Evolutionary conservation across 371 early-diverging fungal species (phyloP).

Genomic region (Batkoa obscura): DNA sequence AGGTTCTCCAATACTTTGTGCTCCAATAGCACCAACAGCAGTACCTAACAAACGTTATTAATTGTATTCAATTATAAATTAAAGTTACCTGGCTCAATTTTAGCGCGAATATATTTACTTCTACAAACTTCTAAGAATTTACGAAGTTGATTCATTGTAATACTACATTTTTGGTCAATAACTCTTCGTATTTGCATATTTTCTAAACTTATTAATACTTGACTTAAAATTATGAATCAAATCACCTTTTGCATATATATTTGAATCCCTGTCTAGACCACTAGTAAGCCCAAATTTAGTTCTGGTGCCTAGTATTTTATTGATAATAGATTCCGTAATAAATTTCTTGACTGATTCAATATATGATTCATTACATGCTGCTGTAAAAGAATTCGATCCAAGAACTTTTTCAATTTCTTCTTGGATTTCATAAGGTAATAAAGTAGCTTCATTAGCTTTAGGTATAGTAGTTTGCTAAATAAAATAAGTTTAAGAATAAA

Average conservation of each 20-base stretch:
- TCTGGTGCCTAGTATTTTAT: slow-evolving; percentile 23
- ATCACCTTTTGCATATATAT: slow-evolving; percentile 1
- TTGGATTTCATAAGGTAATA: slow-evolving; percentile 55
- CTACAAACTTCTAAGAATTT: slow-evolving; percentile 58
- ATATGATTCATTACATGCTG: slow-evolving; percentile 4
- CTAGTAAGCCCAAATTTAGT: slow-evolving; percentile 15
- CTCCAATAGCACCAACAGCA: slow-evolving; percentile 95
- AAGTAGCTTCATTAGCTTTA: slow-evolving; percentile 10
- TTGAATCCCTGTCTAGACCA: slow-evolving; percentile 8
- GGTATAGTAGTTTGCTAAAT: slow-evolving; percentile 10
- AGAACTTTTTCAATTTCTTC: slow-evolving; percentile 28
- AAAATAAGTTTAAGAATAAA: too few species aligned
- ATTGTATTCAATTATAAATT: too few species aligned
- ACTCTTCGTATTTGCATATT: too few species aligned
- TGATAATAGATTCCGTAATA: not conserved
- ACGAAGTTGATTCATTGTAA: slow-evolving; percentile 55
- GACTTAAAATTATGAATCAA: too few species aligned
- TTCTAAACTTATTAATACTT: too few species aligned
- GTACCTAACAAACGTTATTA: too few species aligned
- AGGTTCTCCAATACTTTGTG: slow-evolving; percentile 98
- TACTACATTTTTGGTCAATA: slow-evolving; percentile 39
- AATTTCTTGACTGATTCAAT: not conserved
- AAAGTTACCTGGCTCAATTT: slow-evolving; percentile 93
- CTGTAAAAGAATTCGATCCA: slow-evolving; percentile 25
- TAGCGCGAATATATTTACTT: slow-evolving; percentile 67